Percentiles rank a stretch among this genome's conserved stretches.
Conservation (phyloP, 768 basidiomycete species). For the Mycena latifolia region DNA sequence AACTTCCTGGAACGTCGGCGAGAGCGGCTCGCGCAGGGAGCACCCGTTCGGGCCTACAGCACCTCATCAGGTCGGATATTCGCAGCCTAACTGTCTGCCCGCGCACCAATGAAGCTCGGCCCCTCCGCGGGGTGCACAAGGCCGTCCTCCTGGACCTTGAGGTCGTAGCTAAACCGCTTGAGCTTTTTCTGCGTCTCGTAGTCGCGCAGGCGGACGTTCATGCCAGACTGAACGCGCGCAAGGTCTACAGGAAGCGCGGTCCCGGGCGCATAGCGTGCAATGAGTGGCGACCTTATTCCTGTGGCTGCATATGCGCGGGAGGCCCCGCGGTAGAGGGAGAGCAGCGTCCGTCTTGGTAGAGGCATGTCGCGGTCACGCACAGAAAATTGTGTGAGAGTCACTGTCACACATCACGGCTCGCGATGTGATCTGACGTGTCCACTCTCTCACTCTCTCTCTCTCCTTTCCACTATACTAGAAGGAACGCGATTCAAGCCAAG, state of each 20-base stretch:
- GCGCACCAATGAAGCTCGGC: constrained; percentile 17
- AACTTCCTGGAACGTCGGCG: constrained; percentile 23
- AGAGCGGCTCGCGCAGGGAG: constrained; percentile 19
- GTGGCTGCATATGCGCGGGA: not conserved
- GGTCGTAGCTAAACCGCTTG: constrained; percentile 26
- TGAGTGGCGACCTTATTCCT: not conserved
- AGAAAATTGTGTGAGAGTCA: too few relatives aligned
- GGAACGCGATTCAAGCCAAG: too few relatives aligned
- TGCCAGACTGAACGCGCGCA: constrained; percentile 21
- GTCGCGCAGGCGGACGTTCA: constrained; percentile 18
- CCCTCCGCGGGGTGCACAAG: constrained; percentile 4
- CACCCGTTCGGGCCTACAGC: constrained; percentile 21
- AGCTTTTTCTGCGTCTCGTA: constrained; percentile 18
- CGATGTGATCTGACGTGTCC: too few relatives aligned
- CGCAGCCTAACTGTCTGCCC: too few relatives aligned
- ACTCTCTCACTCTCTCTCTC: too few relatives aligned
- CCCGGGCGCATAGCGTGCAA: not conserved
- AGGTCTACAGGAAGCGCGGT: constrained; percentile 16
- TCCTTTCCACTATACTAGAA: too few relatives aligned
- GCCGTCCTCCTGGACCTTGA: constrained; percentile 17
- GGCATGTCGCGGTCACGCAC: too few relatives aligned
- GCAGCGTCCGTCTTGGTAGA: not conserved
- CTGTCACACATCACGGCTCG: too few relatives aligned
- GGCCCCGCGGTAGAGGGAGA: not conserved
- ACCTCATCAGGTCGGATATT: not conserved